Evolutionary conservation across 352 stramenopile genomes (phyloP).

Genomic region (Globisporangium alternatum): DNA sequence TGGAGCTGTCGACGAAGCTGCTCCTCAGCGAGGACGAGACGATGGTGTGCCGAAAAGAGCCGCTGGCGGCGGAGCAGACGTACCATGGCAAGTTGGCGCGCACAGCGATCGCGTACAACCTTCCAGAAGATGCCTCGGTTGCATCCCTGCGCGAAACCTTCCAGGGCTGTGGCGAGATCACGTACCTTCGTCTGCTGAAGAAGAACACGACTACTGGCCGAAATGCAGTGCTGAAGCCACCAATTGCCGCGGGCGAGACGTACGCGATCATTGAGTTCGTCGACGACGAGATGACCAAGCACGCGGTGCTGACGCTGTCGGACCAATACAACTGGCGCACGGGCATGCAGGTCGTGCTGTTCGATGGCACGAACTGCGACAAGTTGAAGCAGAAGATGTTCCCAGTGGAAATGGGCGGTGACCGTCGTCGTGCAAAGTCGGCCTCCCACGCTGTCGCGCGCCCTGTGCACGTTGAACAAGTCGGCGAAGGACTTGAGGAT

Average conservation of each 20-base stretch:
- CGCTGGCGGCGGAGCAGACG: conserved; percentile 70
- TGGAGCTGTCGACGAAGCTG: conserved; percentile 84
- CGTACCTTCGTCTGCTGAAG: conserved; percentile 85
- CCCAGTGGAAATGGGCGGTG: conserved; percentile 64
- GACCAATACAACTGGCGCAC: conserved; percentile 88
- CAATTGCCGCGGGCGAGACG: conserved; percentile 83
- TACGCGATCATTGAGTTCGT: conserved; percentile 90
- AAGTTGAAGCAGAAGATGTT: conserved; percentile 91
- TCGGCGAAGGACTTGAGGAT: conserved; percentile 80
- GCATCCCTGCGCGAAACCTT: conserved; percentile 84
- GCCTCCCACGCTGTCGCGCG: conserved; percentile 60
- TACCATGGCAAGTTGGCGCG: conserved; percentile 85
- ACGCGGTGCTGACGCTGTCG: conserved; percentile 83
- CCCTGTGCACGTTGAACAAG: conserved; percentile 76
- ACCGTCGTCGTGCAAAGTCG: conserved; percentile 78
- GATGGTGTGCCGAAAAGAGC: conserved; percentile 87
- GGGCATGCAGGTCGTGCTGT: conserved; percentile 86
- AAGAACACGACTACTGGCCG: conserved; percentile 84
- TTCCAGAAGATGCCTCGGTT: conserved; percentile 83
- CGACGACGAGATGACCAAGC: conserved; percentile 88
- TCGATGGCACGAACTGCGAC: conserved; percentile 86
- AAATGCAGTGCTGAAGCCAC: conserved; percentile 86
- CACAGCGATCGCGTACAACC: conserved; percentile 86
- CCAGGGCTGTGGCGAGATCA: conserved; percentile 78
- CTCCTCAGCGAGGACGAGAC: conserved; percentile 78